These are phyloP conservation scores for Colletotrichum cuscutae DNA, from an alignment of 2,329 filamentous ascomycete genomes.

Conservation along the genomic window DNA sequence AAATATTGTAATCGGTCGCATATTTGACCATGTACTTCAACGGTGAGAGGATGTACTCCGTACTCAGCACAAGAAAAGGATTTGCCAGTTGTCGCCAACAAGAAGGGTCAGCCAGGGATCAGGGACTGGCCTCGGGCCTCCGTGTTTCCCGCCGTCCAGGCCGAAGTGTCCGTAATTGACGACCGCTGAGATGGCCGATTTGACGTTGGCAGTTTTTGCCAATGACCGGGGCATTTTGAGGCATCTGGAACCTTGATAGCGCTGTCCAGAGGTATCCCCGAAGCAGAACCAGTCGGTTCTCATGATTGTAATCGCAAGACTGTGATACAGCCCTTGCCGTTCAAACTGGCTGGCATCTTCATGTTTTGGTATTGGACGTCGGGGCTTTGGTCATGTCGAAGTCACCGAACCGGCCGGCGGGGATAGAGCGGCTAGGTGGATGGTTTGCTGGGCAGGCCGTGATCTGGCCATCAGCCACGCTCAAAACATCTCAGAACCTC, in stretches of 20 bases:
- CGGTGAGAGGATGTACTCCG: not conserved
- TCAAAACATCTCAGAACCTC: not conserved
- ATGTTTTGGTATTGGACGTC: not conserved
- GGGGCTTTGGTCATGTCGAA: not conserved
- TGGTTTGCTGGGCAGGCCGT: constrained; percentile 6
- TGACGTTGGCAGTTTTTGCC: not conserved
- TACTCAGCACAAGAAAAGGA: not conserved
- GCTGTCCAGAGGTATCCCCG: not conserved
- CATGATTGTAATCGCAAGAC: not conserved
- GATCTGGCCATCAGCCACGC: constrained; percentile 9
- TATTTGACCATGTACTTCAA: not conserved
- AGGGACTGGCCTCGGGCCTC: constrained; percentile 19
- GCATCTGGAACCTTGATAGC: not conserved
- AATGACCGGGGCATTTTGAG: not conserved
- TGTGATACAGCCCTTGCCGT: not conserved
- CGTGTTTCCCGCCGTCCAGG: constrained; percentile 19
- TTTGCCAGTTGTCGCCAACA: not conserved
- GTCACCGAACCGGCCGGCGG: not conserved
- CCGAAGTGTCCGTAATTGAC: constrained; percentile 17
- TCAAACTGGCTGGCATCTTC: not conserved
- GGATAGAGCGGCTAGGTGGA: constrained; percentile 10
- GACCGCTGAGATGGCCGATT: constrained; percentile 11
- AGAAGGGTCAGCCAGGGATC: constrained; percentile 20
- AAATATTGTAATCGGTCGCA: not conserved
- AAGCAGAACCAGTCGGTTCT: not conserved